Evolutionary conservation across 176 grass and related monocot species (phyloP).

Genomic region (Guadua angustifolia): DNA sequence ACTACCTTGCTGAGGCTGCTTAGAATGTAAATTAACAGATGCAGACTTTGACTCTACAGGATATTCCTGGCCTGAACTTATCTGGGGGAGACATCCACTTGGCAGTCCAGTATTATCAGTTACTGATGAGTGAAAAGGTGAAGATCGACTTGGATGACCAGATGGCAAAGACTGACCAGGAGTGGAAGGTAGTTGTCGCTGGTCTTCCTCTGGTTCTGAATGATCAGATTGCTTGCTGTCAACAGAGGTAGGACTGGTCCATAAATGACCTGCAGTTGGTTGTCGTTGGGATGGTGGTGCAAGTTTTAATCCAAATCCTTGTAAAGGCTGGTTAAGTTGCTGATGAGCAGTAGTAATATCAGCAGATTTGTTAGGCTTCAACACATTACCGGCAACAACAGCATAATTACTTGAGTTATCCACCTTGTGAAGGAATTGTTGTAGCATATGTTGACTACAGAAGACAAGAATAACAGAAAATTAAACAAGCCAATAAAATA

Average conservation of each 20-base stretch:
- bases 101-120: conserved; percentile 46
- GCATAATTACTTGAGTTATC: conserved; percentile 65
- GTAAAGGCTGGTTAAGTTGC: conserved; percentile 60
- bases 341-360: conserved; percentile 55
- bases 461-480: conserved; percentile 33
- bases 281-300: conserved; percentile 75
- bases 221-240: conserved; percentile 61
- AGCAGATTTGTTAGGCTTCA: conserved; percentile 49
- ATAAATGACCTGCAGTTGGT: conserved; percentile 50
- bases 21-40: conserved; percentile 28
- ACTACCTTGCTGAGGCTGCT: conserved; percentile 57
- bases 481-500: conserved; percentile 20
- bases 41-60: conserved; percentile 49
- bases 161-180: conserved; percentile 43
- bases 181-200: conserved; percentile 49
- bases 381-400: conserved; percentile 41
- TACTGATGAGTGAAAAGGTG: conserved; percentile 50
- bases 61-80: conserved; percentile 56
- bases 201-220: conserved; percentile 48
- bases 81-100: conserved; percentile 46
- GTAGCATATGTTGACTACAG: conserved; percentile 95
- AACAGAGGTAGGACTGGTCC: conserved; percentile 49
- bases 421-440: conserved; percentile 79
- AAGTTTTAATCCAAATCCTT: conserved; percentile 75
- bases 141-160: conserved; percentile 45